Evolutionary conservation across 768 basidiomycete species (phyloP).

Genomic region (Mycena belliarum): DNA sequence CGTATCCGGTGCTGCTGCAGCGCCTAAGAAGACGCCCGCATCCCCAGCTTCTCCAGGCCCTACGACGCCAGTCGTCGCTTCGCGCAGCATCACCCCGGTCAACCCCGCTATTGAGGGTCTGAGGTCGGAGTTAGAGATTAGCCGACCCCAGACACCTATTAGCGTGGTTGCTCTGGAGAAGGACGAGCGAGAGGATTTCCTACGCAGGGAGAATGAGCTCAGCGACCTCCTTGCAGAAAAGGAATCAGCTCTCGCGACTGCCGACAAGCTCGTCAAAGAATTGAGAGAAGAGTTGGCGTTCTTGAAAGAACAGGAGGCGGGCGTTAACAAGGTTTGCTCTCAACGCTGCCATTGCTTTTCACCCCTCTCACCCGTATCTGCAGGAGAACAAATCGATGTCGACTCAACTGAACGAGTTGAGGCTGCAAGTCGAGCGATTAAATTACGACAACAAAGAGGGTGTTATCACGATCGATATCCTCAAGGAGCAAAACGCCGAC

Average conservation of each 20-base stretch:
- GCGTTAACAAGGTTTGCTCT: constrained; percentile 64
- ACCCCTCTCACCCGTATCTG: constrained; percentile 6
- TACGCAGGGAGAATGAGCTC: constrained; percentile 94
- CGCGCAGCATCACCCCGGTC: constrained; percentile 69
- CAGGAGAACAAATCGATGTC: constrained; percentile 96
- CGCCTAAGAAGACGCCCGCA: constrained; percentile 65
- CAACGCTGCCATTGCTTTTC: neutral
- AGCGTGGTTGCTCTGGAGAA: constrained; percentile 85
- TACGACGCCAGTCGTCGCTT: constrained; percentile 34
- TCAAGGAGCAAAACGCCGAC: constrained; percentile 92
- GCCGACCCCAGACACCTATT: constrained; percentile 91
- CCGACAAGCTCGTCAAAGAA: constrained; percentile 86
- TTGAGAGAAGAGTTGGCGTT: constrained; percentile 86
- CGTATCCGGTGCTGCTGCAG: constrained; percentile 51
- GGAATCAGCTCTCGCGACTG: constrained; percentile 76
- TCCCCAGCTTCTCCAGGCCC: constrained; percentile 62
- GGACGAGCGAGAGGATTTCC: constrained; percentile 96
- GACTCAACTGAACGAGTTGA: constrained; percentile 88
- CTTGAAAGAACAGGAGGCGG: constrained; percentile 87
- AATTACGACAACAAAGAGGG: constrained; percentile 97
- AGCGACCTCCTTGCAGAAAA: constrained; percentile 91
- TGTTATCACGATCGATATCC: constrained; percentile 87
- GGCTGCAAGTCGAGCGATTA: constrained; percentile 86
- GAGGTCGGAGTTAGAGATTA: constrained; percentile 64
- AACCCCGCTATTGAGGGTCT: constrained; percentile 74